These are phyloP conservation scores for Pleoardoris graminearum DNA, from an alignment of 2,329 filamentous ascomycete genomes.

Conservation along the genomic window DNA sequence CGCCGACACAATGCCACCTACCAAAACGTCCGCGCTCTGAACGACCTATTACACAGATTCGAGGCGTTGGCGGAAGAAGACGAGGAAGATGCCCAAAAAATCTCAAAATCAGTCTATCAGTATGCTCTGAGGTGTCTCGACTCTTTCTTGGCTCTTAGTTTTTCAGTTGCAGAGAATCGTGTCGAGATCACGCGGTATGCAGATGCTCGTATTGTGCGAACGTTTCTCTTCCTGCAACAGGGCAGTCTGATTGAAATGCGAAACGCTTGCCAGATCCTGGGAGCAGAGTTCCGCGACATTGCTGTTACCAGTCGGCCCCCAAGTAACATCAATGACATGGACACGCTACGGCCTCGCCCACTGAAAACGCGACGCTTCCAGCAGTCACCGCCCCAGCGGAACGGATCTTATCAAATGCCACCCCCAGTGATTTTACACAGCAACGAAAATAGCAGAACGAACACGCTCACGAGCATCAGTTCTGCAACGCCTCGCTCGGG, in stretches of 20 bases:
- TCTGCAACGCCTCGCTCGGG: slow-evolving; percentile 75
- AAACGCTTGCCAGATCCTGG: slow-evolving; percentile 60
- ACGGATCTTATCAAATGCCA: slow-evolving; percentile 36
- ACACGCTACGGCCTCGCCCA: slow-evolving; percentile 36
- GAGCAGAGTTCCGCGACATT: slow-evolving; percentile 42
- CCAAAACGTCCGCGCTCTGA: slow-evolving; percentile 60
- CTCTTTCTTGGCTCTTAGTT: slow-evolving; percentile 41
- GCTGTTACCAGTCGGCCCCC: slow-evolving; percentile 26
- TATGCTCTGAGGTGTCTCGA: slow-evolving; percentile 42
- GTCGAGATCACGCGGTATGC: slow-evolving; percentile 57
- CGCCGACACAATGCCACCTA: slow-evolving; percentile 61
- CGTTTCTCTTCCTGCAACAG: slow-evolving; percentile 62
- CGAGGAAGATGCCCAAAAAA: slow-evolving; percentile 49
- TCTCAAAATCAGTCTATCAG: slow-evolving; percentile 41
- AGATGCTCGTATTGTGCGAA: slow-evolving; percentile 61
- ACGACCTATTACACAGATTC: slow-evolving; percentile 56
- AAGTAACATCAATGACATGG: slow-evolving; percentile 23
- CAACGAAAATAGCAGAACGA: slow-evolving; percentile 56
- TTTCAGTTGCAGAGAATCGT: slow-evolving; percentile 44
- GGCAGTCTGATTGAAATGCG: slow-evolving; percentile 62
- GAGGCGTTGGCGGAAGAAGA: slow-evolving; percentile 56
- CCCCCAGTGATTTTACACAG: slow-evolving; percentile 50
- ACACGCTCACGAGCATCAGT: slow-evolving; percentile 55
- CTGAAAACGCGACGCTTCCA: slow-evolving; percentile 37
- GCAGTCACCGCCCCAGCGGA: slow-evolving; percentile 39